Evolutionary conservation across 2,329 filamentous ascomycete species (phyloP), one percentile per base, ranked within the genome.

Genomic region (Scytalidium sp.): DNA sequence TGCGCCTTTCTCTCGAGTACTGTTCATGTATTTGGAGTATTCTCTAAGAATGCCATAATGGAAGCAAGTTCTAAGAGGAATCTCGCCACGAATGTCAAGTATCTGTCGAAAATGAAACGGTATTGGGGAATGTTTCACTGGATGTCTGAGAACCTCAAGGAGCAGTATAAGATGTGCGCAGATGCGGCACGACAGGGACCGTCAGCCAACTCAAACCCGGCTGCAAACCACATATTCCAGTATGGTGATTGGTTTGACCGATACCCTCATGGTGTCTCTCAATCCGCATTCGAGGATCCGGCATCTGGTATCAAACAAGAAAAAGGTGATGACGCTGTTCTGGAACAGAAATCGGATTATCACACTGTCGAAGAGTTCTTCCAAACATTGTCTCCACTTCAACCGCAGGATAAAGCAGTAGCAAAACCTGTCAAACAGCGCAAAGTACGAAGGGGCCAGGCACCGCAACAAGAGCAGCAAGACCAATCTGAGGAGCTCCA

Each of bases 41-140:
- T 96, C 64, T 94, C 90, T 3, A 89, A 90, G 54, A 92, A 95
- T 56, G 73, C 84, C 13, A 73, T 81, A 10, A 78, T 95, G 45
- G 89, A 96, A 65, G 79, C 81, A 11, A 80, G 82, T 8, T 90
- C 90, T 8, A 96, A 95, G 70, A 83, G 85, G 56, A 92, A 96
- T 61, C 75, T 97, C 15, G 84, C 88, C 1, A 88, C 85, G 56
- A 97, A 96, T 57, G 87, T 97, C 60, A 89, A 87, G 62, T 97
- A 94, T 61, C 72, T 99, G 41, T 87, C 87, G 48, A 94, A 90
- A 69, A 96, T 97, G 89, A 97, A 96, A 75, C 89, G 89, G 52
- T 92, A 94, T 62, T 99, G 94, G 94, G 94, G 93, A 52, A 96
- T 97, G 87, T 97, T 97, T 64, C 90, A 96, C 65, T 97, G 91